These are phyloP conservation scores for Triangularia setosa DNA, from an alignment of 2,329 filamentous ascomycete genomes.

Conservation along the genomic window DNA sequence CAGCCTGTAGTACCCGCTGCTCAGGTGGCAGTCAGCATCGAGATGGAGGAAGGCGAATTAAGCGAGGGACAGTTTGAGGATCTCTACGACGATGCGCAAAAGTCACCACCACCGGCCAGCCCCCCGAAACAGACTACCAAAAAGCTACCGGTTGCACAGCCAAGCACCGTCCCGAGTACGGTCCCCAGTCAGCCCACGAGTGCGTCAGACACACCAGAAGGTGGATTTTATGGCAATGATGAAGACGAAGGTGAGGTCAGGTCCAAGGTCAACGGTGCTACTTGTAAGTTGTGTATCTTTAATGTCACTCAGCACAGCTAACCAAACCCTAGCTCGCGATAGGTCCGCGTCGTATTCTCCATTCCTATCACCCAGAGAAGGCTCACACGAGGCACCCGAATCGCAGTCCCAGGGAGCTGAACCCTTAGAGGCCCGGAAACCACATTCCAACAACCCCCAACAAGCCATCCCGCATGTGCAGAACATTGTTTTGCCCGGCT, in stretches of 20 bases:
- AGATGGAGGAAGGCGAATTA: slow-evolving; percentile 69
- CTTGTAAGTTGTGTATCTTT: slow-evolving; percentile 5
- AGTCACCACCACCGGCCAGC: slow-evolving; percentile 6
- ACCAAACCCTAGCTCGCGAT: slow-evolving; percentile 16
- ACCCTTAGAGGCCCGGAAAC: slow-evolving; percentile 7
- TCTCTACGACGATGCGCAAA: slow-evolving; percentile 48
- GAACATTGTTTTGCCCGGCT: neutral
- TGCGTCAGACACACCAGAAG: slow-evolving; percentile 26
- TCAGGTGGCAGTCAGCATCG: slow-evolving; percentile 16
- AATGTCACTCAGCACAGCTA: neutral
- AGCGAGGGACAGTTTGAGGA: slow-evolving; percentile 64
- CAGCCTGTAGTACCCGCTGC: neutral
- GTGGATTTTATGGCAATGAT: slow-evolving; percentile 29
- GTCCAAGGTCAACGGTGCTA: neutral
- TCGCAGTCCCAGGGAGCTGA: slow-evolving; percentile 8
- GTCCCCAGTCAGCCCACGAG: slow-evolving; percentile 20
- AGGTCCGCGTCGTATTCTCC: slow-evolving; percentile 26
- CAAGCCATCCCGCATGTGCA: neutral
- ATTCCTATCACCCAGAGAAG: slow-evolving; percentile 25
- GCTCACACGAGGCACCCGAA: slow-evolving; percentile 12
- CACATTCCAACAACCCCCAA: neutral
- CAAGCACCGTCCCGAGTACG: neutral
- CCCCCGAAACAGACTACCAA: slow-evolving; percentile 2
- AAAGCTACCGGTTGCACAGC: neutral
- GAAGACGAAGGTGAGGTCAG: slow-evolving; percentile 24